A percentile compares a stretch with the other conserved stretches of the same genome.
Conservation (phyloP, 352 stramenopile species). For the Pelagophyceae sp. region DNA sequence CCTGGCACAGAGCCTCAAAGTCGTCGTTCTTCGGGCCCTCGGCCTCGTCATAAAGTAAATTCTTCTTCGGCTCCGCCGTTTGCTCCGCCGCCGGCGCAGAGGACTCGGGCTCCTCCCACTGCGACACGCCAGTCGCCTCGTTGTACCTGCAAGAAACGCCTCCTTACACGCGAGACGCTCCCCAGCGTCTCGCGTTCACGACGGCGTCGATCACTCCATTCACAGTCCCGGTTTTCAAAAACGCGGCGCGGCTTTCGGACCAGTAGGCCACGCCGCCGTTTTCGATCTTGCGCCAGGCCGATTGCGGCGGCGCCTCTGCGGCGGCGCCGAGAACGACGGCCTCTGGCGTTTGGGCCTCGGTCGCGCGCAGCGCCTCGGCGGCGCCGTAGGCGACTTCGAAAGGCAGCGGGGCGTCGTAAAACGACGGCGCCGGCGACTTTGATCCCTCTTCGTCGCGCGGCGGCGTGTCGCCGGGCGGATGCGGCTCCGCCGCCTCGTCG, state of each 20-base stretch:
- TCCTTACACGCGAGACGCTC: too few species aligned
- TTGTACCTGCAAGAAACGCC: too few species aligned
- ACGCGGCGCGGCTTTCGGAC: too few species aligned
- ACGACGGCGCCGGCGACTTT: not conserved
- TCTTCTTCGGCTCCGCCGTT: not conserved
- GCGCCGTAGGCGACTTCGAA: slow-evolving; percentile 19
- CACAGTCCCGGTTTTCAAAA: too few species aligned
- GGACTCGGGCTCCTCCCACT: slow-evolving; percentile 33
- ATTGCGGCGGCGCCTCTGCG: not conserved
- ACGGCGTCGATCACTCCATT: too few species aligned
- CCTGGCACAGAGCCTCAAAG: not conserved
- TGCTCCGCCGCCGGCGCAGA: slow-evolving; percentile 10
- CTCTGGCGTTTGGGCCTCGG: too few species aligned
- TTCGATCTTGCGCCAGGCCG: not conserved
- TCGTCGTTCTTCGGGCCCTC: slow-evolving; percentile 8
- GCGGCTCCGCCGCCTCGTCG: not conserved
- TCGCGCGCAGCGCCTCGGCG: not conserved
- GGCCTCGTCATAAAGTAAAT: not conserved
- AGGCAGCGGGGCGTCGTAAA: not conserved
- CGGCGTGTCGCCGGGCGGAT: not conserved
- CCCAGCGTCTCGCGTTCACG: too few species aligned
- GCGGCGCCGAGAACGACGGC: not conserved
- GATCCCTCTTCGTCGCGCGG: too few species aligned
- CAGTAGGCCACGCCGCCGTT: slow-evolving; percentile 32
- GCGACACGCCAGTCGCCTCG: slow-evolving; percentile 30